phyloP scores from a whole-genome alignment of 2,329 filamentous ascomycete genomes.

The Alternaria novae-zelandiae region DNA sequence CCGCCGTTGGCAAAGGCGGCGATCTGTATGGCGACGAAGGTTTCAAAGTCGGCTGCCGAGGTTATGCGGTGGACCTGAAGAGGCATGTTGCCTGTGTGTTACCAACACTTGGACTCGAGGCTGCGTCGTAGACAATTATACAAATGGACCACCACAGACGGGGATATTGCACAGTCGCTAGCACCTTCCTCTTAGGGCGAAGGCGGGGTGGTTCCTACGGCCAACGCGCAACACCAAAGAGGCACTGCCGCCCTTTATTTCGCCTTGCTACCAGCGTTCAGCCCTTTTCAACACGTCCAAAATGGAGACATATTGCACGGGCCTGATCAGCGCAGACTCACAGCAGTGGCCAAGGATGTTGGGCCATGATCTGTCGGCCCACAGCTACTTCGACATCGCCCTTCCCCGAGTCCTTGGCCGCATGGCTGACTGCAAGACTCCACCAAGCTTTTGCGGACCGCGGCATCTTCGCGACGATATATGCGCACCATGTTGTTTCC shows the following conservation, averaged over 20 bases:
- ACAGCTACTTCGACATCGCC: background rate
- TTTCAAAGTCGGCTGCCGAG: slow-evolving; percentile 34
- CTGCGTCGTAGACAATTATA: background rate
- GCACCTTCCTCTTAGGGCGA: slow-evolving; percentile 6
- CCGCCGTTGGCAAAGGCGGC: slow-evolving; percentile 36
- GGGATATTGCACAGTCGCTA: background rate
- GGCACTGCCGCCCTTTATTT: slow-evolving; percentile 16
- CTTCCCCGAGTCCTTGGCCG: background rate
- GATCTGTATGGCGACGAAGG: slow-evolving; percentile 35
- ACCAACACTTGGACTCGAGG: background rate
- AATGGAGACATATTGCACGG: background rate
- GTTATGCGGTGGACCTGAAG: slow-evolving; percentile 41
- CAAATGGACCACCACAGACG: background rate
- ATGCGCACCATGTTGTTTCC: background rate
- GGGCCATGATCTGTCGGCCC: background rate
- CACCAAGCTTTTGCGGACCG: slow-evolving; percentile 10
- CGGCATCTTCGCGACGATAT: background rate
- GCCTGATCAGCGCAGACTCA: background rate
- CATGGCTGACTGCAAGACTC: slow-evolving; percentile 14
- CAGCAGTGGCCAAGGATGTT: background rate
- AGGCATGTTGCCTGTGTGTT: slow-evolving; percentile 32
- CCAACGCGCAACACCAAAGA: slow-evolving; percentile 3
- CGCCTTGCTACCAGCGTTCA: background rate
- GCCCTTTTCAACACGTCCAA: background rate
- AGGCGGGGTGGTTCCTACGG: slow-evolving; percentile 1